phyloP scores from a whole-genome alignment of 306 rosid genomes.

The Castanea sativa region DNA sequence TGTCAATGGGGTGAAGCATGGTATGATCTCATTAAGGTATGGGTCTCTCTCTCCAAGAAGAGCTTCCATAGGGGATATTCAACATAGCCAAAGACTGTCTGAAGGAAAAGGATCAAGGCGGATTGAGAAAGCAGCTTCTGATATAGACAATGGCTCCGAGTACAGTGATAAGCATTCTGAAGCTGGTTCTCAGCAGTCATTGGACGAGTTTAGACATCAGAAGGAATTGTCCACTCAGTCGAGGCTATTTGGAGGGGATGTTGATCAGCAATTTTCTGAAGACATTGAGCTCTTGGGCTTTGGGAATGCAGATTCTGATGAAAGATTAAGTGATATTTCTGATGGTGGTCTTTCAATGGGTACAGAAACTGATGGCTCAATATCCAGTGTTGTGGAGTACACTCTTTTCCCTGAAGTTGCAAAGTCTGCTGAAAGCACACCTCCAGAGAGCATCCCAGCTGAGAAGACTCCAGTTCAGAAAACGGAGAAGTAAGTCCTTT shows the following conservation, averaged over 20 bases:
- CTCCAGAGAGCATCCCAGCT: slow-evolving; percentile 25
- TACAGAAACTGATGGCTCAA: slow-evolving; percentile 96
- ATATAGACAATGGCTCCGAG: slow-evolving; percentile 74
- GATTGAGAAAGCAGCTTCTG: slow-evolving; percentile 49
- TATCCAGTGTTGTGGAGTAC: slow-evolving; percentile 85
- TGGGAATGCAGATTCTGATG: slow-evolving; percentile 91
- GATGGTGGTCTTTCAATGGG: slow-evolving; percentile 99
- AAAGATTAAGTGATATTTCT: slow-evolving; percentile 95
- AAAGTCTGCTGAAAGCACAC: slow-evolving; percentile 46
- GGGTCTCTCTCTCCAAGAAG: slow-evolving; percentile 73
- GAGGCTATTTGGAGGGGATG: slow-evolving; percentile 38
- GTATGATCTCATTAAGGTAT: slow-evolving; percentile 43
- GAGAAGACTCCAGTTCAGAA: slow-evolving; percentile 32
- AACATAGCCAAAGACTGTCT: slow-evolving; percentile 35
- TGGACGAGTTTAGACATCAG: slow-evolving; percentile 59
- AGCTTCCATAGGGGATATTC: slow-evolving; percentile 52
- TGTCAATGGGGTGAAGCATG: slow-evolving; percentile 48
- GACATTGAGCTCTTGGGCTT: slow-evolving; percentile 84
- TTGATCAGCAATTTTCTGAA: slow-evolving; percentile 48
- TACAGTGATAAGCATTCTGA: slow-evolving; percentile 78
- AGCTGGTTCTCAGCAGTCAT: slow-evolving; percentile 70
- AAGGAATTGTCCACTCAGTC: slow-evolving; percentile 41
- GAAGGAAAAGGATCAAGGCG: slow-evolving; percentile 41
- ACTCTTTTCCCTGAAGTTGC: slow-evolving; percentile 84
- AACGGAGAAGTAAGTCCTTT: slow-evolving; percentile 51